phyloP scores from a whole-genome alignment of 2,329 filamentous ascomycete genomes.

The Colletotrichum viniferum region DNA sequence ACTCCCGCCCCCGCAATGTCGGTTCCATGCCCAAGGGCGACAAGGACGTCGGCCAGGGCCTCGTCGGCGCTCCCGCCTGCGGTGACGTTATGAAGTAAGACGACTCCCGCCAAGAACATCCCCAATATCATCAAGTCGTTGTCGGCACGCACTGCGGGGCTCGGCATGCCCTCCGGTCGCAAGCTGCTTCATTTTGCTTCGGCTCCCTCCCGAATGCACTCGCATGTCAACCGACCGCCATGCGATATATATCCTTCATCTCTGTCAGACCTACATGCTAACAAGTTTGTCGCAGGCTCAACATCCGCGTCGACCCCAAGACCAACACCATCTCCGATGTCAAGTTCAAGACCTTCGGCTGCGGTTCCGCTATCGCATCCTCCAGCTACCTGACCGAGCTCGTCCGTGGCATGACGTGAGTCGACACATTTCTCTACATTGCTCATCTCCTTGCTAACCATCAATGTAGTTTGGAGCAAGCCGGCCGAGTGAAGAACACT shows the following conservation, averaged over 20 bases:
- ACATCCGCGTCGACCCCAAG: constrained; percentile 87
- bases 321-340: constrained; percentile 91
- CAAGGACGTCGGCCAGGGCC: constrained; percentile 83
- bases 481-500: constrained; percentile 90
- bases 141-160: not conserved
- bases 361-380: constrained; percentile 91
- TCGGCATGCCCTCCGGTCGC: not conserved
- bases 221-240: not conserved
- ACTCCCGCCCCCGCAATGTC: constrained; percentile 59
- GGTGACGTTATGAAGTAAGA: constrained; percentile 84
- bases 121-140: not conserved
- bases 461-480: constrained; percentile 73
- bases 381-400: constrained; percentile 96
- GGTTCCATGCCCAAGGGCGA: constrained; percentile 74
- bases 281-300: constrained; percentile 48
- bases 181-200: not conserved
- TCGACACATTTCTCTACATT: not conserved
- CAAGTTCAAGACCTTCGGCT: constrained; percentile 98
- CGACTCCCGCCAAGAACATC: not conserved
- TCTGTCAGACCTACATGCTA: not conserved
- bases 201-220: not conserved
- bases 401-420: constrained; percentile 84
- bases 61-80: constrained; percentile 87
- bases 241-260: not conserved
- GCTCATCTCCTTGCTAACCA: not conserved